phyloP scores from a whole-genome alignment of 441 rosid species.

The Euphorbia corollata region DNA sequence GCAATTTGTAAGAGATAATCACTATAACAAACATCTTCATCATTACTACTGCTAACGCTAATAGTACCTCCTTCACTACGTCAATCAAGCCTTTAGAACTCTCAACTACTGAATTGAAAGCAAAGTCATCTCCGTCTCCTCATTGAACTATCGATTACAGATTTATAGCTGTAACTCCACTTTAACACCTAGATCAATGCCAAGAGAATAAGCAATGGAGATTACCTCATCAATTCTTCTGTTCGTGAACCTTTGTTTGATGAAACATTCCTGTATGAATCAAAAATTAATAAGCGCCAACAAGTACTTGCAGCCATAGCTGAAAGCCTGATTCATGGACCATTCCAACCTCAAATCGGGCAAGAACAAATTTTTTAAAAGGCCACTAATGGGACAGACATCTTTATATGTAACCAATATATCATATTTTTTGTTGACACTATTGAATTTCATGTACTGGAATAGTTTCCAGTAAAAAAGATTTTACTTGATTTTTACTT shows the following conservation, averaged over 20 bases:
- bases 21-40: too few relatives aligned
- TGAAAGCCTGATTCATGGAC: not conserved
- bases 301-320: not conserved
- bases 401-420: not conserved
- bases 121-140: slow-evolving; percentile 1
- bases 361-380: not conserved
- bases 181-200: not conserved
- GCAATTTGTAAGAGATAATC: not conserved
- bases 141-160: not conserved
- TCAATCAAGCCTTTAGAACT: not conserved
- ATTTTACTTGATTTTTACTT: not conserved
- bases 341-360: not conserved
- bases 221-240: slow-evolving; percentile 73
- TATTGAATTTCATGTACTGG: not conserved
- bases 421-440: not conserved
- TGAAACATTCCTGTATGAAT: slow-evolving; percentile 35
- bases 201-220: slow-evolving; percentile 1
- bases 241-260: slow-evolving; percentile 30
- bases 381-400: not conserved
- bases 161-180: not conserved
- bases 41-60: not conserved
- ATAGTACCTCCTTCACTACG: not conserved
- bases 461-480: not conserved
- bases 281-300: not conserved
- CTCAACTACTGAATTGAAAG: not conserved